Evolutionary conservation across 2,329 filamentous ascomycete genomes (phyloP), one percentile per base, ranked within the genome.

Genomic region (Scedosporium aurantiacum): DNA sequence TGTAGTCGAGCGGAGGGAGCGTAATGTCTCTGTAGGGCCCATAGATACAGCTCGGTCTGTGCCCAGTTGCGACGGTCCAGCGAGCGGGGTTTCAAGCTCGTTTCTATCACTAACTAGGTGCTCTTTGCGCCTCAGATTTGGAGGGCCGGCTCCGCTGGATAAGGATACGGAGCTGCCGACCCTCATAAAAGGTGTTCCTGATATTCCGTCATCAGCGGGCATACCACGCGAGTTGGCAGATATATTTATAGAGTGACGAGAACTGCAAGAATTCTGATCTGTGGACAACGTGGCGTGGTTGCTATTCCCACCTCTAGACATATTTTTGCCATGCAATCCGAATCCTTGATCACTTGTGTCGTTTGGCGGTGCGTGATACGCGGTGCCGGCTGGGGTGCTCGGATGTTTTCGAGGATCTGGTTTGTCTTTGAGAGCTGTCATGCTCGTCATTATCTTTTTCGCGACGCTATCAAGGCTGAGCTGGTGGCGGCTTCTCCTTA

Each of bases 111-210:
- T 7, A 21, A 5, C 23, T 54, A 10, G 23, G 18, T 25, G 18
- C 12, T 10, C 50, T 59, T 21, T 62, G 47, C 14, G 58, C 62
- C 12, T 54, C 58, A 28, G 63, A 54, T 2, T 14, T n/a, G 25
- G 6, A 18, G 37, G 55, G 4, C 21, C 27, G 12, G 50, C 5
- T 14, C 18, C 6, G 18, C 50, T 54, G 18, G 50, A 14, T 54
- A 27, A 54, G 23, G 69, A 65, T 18, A 73, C 71, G 1, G 72
- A 68, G 14, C 70, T 73, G 37, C 70, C 71, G 16, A 81, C 79
- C 25, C 80, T 74, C 12, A 80, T 70, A 65, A 84, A 84, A 0
- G 81, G 81, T 63, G 72, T 80, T 23, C 81, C 80, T 5, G 80
- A 78, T 28, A 84, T 81, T 8, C 81, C 81, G 64, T 82, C 79